A percentile compares a stretch with the other conserved stretches of the same genome.
Evolutionary conservation across 306 rosid species (phyloP).

Genomic region (Cucurbita argyrosperma): DNA sequence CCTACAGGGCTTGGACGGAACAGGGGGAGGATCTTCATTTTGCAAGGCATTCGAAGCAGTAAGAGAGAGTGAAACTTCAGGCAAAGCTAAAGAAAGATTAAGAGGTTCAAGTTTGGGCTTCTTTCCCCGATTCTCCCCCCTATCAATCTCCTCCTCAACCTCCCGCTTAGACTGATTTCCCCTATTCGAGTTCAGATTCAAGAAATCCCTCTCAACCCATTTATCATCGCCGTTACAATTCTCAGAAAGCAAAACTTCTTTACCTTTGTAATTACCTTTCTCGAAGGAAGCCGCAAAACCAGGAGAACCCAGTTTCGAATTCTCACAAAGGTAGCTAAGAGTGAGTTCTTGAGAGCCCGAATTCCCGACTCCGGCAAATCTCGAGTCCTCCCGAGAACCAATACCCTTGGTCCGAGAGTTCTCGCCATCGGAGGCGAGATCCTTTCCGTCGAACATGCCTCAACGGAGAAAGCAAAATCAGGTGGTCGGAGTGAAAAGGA

Average conservation of each 20-base stretch:
- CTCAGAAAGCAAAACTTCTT: conserved; percentile 37
- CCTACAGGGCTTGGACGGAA: conserved; percentile 32
- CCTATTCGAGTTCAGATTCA: conserved; percentile 53
- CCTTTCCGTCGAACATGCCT: conserved; percentile 54
- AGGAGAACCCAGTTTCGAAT: not conserved
- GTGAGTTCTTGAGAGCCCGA: conserved; percentile 68
- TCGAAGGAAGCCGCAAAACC: conserved; percentile 33
- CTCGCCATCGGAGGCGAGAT: conserved; percentile 58
- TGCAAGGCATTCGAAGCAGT: conserved; percentile 77
- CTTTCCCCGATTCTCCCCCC: conserved; percentile 60
- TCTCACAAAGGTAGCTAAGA: conserved; percentile 76
- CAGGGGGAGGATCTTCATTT: conserved; percentile 32
- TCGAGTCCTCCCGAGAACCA: conserved; percentile 32
- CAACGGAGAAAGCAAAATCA: not conserved
- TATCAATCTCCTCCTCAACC: conserved; percentile 44
- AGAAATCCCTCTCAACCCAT: conserved; percentile 89
- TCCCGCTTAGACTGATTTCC: conserved; percentile 62
- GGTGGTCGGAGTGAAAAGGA: not conserved
- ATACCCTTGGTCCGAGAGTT: conserved; percentile 57
- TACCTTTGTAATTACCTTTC: conserved; percentile 45
- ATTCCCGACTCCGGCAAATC: conserved; percentile 17
- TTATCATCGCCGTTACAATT: conserved; percentile 44
- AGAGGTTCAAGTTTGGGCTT: conserved; percentile 73
- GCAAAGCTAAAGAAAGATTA: conserved; percentile 79
- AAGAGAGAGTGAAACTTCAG: conserved; percentile 77